These are phyloP conservation scores for Benincasa hispida DNA, from an alignment of 306 rosid genomes.

Conservation along the genomic window DNA sequence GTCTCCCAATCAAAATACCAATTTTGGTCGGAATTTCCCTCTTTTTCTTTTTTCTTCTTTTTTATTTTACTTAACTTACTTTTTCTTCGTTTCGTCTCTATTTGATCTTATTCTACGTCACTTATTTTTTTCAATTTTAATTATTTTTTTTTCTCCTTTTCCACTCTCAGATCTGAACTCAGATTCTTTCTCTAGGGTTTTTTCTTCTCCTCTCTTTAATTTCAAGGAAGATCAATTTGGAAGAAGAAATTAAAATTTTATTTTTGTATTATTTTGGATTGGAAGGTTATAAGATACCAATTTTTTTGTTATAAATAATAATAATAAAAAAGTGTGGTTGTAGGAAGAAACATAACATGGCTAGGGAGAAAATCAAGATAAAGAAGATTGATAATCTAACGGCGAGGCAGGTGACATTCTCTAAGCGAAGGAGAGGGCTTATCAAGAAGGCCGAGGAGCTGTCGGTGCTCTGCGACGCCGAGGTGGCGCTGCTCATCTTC, in stretches of 20 bases:
- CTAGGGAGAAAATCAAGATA: constrained; percentile 25
- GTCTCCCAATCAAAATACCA: background rate
- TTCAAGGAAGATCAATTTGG: background rate
- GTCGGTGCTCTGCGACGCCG: constrained; percentile 34
- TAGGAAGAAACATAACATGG: constrained; percentile 18
- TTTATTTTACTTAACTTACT: background rate
- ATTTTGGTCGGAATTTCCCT: background rate
- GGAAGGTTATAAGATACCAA: background rate
- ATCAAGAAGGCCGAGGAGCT: constrained; percentile 36
- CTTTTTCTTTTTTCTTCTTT: background rate
- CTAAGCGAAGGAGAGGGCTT: constrained; percentile 34
- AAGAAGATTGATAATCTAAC: constrained; percentile 31
- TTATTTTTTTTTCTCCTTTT: too few relatives aligned
- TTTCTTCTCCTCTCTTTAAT: background rate
- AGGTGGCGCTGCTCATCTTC: constrained; percentile 25
- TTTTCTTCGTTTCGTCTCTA: background rate
- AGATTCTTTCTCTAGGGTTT: background rate
- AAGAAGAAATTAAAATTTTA: too few relatives aligned
- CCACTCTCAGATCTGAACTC: background rate
- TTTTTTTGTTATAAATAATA: too few relatives aligned
- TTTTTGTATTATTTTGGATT: too few relatives aligned
- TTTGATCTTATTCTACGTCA: too few relatives aligned
- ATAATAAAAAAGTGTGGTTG: background rate
- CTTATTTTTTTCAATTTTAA: too few relatives aligned
- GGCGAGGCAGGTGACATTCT: constrained; percentile 34